Conservation (phyloP, 2,329 filamentous ascomycete genomes). For the Juglanconis sp. region DNA sequence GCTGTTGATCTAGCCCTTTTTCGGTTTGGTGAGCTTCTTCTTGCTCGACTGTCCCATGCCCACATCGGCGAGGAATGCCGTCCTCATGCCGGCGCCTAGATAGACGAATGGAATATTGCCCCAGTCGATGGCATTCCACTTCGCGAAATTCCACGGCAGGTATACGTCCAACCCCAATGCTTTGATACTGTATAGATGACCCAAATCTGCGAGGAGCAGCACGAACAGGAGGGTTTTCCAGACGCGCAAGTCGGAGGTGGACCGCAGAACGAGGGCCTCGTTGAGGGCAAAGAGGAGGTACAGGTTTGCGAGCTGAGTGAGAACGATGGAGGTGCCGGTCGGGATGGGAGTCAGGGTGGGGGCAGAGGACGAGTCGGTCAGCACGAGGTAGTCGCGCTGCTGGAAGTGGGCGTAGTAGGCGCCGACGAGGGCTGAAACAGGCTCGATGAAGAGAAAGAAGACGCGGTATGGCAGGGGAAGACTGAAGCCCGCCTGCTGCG, state of each 20-base stretch:
- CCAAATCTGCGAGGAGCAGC: constrained; percentile 71
- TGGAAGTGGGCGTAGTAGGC: constrained; percentile 50
- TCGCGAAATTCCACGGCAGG: constrained; percentile 47
- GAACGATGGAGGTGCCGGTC: constrained; percentile 60
- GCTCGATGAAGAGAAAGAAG: constrained; percentile 75
- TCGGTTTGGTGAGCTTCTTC: constrained; percentile 17
- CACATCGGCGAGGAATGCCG: constrained; percentile 57
- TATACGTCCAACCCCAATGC: constrained; percentile 60
- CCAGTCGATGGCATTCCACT: constrained; percentile 67
- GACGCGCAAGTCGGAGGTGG: constrained; percentile 64
- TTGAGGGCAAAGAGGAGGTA: constrained; percentile 76
- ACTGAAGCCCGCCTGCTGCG: constrained; percentile 31
- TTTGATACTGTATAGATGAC: constrained; percentile 67
- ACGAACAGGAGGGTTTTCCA: constrained; percentile 67
- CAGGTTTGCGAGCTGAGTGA: constrained; percentile 74
- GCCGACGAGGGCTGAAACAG: constrained; percentile 49
- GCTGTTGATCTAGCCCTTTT: constrained; percentile 1
- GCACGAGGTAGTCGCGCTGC: constrained; percentile 55
- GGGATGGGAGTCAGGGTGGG: constrained; percentile 45
- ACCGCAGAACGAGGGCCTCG: constrained; percentile 71
- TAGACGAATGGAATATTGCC: constrained; percentile 72
- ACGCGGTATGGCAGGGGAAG: constrained; percentile 62
- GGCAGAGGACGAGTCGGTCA: constrained; percentile 58
- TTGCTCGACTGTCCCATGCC: constrained; percentile 39
- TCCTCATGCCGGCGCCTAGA: constrained; percentile 56